A percentile compares a stretch with the other conserved stretches of the same genome.
Conservation (phyloP, 164 flowering plant species). For the Berberis vulgaris region DNA sequence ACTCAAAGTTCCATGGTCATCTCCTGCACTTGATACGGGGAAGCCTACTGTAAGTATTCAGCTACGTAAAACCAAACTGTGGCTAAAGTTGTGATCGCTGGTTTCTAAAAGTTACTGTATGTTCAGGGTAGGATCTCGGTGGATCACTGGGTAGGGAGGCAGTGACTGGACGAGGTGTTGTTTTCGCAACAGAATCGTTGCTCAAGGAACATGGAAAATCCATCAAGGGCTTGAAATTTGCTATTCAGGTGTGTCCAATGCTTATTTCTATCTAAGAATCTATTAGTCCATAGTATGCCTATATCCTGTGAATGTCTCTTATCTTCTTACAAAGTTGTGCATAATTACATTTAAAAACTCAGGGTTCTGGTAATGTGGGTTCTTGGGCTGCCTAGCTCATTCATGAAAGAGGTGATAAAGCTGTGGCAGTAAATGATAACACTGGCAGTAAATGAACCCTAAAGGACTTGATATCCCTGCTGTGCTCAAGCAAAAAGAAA, state of each 20-base stretch:
- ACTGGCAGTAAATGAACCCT: constrained; percentile 48
- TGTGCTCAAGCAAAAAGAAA: constrained; percentile 44
- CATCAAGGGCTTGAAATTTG: constrained; percentile 34
- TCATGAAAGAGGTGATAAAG: constrained; percentile 66
- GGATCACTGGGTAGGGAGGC: constrained; percentile 87
- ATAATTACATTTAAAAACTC: background rate
- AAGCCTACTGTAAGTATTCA: constrained; percentile 57
- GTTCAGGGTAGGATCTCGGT: constrained; percentile 54
- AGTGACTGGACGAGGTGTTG: constrained; percentile 85
- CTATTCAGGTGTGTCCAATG: constrained; percentile 21
- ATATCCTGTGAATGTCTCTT: background rate
- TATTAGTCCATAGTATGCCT: background rate
- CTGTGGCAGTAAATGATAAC: constrained; percentile 66
- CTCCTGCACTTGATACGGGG: constrained; percentile 81
- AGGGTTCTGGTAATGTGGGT: constrained; percentile 88
- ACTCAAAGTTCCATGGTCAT: constrained; percentile 83
- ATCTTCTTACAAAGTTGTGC: background rate
- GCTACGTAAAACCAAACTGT: background rate
- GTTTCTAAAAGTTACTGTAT: background rate
- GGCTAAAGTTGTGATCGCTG: background rate
- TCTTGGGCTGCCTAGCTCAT: constrained; percentile 72
- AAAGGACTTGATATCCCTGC: constrained; percentile 53
- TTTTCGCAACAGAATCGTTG: constrained; percentile 65
- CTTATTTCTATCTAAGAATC: background rate
- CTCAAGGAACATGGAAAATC: constrained; percentile 66